These are phyloP conservation scores for Aspergillus arachidicola DNA, from an alignment of 2,329 filamentous ascomycete genomes.

Conservation along the genomic window DNA sequence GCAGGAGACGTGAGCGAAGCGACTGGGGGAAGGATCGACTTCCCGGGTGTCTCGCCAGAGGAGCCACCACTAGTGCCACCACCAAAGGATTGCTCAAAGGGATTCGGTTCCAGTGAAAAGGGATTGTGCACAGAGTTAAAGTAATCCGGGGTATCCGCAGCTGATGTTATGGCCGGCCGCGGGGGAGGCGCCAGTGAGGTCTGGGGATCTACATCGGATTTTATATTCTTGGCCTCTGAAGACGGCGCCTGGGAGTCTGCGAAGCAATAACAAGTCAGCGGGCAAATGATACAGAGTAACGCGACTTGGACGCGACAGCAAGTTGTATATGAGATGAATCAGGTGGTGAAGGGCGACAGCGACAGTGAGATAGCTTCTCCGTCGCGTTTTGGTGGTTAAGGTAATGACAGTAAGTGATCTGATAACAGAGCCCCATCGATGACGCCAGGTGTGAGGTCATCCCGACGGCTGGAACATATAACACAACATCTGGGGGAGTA, in stretches of 20 bases:
- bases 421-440: slow-evolving; percentile 33
- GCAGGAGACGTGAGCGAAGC: slow-evolving; percentile 89
- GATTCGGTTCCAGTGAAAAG: slow-evolving; percentile 78
- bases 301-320: slow-evolving; percentile 2
- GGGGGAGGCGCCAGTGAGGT: slow-evolving; percentile 72
- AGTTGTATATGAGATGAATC: slow-evolving; percentile 8
- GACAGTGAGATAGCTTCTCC: slow-evolving; percentile 20
- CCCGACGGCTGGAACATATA: slow-evolving; percentile 32
- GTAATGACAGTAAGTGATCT: slow-evolving; percentile 12
- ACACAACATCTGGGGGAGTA: slow-evolving; percentile 21
- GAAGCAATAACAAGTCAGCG: slow-evolving; percentile 23
- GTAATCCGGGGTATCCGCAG: slow-evolving; percentile 66
- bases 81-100: slow-evolving; percentile 93
- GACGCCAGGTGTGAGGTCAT: slow-evolving; percentile 43
- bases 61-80: slow-evolving; percentile 29
- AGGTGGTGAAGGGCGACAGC: slow-evolving; percentile 18
- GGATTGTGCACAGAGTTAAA: slow-evolving; percentile 62
- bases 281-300: background rate
- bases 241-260: slow-evolving; percentile 36
- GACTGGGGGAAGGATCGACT: slow-evolving; percentile 81
- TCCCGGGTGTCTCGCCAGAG: slow-evolving; percentile 77
- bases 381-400: slow-evolving; percentile 14
- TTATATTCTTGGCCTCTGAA: slow-evolving; percentile 38
- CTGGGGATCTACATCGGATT: slow-evolving; percentile 58
- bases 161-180: slow-evolving; percentile 56